Base-by-base conservation (phyloP, 2,329 filamentous ascomycete species). In the Raffaelea ambrosiae region DNA sequence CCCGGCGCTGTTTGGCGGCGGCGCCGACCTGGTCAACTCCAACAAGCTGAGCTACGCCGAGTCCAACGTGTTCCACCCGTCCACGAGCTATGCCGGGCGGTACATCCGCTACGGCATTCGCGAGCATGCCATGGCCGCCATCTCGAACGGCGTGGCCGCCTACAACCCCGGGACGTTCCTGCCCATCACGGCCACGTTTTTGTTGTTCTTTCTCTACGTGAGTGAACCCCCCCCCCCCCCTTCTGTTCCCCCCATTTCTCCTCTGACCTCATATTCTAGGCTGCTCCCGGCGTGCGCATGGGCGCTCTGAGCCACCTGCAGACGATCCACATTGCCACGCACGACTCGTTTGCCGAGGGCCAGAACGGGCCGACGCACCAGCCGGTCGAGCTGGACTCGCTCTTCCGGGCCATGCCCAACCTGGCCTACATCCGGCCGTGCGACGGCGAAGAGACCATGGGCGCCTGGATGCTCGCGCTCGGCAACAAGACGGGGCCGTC, bases 381-480 rank as follows among this genome's bases (percentile, higher is more conserved):
- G 57, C 78, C 79, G 2, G 72, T 83, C 29, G 78, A 72, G 35
- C 63, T 83, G 1, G 71, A 73, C 11, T 61, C 71, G 0, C 63
- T 83, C 3, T 83, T 77, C 58, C 72, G 79, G 4, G 72, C 77
- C 21, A 83, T 83, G 77, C 79, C 78, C 0, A 81, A 81, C 49
- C 52, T 83, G 0, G 61, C 75, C 1, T 81, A 81, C 57, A 77
- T 83, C 48, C 73, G 79, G 0, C 79, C 79, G 0, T 69, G 69
- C 42, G 78, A 83, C 51, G 70, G 67, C 42, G 76, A 83, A 54
- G 79, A 83, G 59, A 69, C 67, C 0, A 70, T 70, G 1, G 77
- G 77, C 13, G 78, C 76, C 3, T 80, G 69, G 61, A 16, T 29
- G 40, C n/a, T 26, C 21, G 40, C 40, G 9, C 22, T 43, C 10